Conservation (phyloP, 768 basidiomycete species). For the Mycena belliarum region DNA sequence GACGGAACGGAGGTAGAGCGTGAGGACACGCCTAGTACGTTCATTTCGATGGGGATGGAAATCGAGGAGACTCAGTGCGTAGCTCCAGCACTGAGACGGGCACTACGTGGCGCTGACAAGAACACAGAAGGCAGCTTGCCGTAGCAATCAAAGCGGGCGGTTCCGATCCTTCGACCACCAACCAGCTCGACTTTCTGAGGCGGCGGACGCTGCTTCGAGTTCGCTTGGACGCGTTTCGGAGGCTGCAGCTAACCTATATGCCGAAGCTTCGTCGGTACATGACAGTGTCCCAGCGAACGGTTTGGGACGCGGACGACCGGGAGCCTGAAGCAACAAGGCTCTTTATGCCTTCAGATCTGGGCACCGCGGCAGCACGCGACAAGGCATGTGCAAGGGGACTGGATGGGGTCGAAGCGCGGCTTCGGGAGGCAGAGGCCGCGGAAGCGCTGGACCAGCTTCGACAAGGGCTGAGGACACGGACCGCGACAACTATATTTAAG, state of each 20-base stretch:
- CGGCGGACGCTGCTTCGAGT: neutral
- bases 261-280: neutral
- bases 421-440: neutral
- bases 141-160: neutral
- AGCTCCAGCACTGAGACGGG: too few relatives aligned
- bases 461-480: neutral
- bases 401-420: neutral
- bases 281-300: neutral
- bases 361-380: neutral
- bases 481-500: neutral
- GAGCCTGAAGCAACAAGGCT: neutral
- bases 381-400: neutral
- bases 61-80: neutral
- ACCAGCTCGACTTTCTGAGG: neutral
- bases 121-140: neutral
- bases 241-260: neutral
- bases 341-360: neutral
- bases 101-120: neutral
- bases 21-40: neutral
- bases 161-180: neutral
- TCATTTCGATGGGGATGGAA: neutral
- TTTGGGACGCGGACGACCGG: neutral
- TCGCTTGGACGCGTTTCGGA: neutral
- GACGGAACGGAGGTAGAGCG: neutral
- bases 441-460: neutral